Evolutionary conservation across 495 filamentous ascomycete genomes (phyloP), one percentile per base, ranked within the genome.

Genomic region (Daldinia caldariorum): DNA sequence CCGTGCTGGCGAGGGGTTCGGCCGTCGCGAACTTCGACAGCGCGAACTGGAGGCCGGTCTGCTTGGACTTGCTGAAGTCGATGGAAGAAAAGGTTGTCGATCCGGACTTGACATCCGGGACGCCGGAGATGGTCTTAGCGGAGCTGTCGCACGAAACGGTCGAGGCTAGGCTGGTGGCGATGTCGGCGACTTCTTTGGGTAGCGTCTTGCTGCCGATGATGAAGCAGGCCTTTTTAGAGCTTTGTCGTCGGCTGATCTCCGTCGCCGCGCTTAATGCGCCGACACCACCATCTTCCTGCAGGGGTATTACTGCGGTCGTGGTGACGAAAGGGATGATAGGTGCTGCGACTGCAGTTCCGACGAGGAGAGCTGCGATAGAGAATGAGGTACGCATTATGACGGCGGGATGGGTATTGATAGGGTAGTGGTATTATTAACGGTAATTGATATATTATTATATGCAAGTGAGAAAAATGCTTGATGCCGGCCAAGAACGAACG

Each of bases 21-120:
- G 71, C 70, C 0, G 77, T 76, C 6, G 81, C 79, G 67, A 84
- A 85, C 34, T 71, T 69, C 39, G 65, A 64, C 0, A 85, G 74
- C 16, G 82, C 79, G 63, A 84, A 85, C n/a, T 73, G 34, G 0
- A 85, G 76, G 0, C 80, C 68, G 0, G 77, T 78, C 50, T 81
- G 76, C 0, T 38, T 60, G 7, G 77, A 79, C 12, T 76, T 63
- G 58, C 77, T 78, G 64, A 83, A 85, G 76, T 83, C 79, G 76
- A 85, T 73, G 3, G 73, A 74, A 0, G 81, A 83, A 71, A 83
- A 85, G 31, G 78, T 71, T 18, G 78, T 71, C 16, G 68, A 77
- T 50, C 78, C 82, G 0, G 80, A 81, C 1, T 73, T 67, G 6
- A 84, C 82, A 50, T 85, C 82, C 1, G 83, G 82, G 0, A 83